Conservation (phyloP, 257 asterid genomes). For the Solanum sparsipilum region DNA sequence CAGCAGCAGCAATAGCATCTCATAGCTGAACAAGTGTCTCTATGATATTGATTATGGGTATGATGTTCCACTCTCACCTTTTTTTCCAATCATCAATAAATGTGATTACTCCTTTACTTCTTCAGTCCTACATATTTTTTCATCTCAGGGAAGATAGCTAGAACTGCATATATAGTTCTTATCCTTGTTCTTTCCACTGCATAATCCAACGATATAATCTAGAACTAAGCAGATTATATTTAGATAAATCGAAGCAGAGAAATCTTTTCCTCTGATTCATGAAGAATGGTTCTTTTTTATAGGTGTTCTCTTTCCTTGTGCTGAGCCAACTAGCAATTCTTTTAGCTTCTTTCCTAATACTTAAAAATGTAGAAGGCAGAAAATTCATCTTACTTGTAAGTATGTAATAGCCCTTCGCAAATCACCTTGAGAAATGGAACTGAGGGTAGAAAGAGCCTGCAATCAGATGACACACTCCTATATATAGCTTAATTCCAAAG, state of each 20-base stretch:
- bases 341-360: neutral
- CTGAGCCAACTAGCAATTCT: neutral
- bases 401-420: slow-evolving; percentile 89
- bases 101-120: neutral
- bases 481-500: neutral
- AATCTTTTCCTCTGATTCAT: neutral
- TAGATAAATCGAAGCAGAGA: neutral
- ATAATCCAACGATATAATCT: neutral
- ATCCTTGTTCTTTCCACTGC: neutral
- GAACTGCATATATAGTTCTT: neutral
- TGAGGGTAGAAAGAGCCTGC: slow-evolving; percentile 82
- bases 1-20: neutral
- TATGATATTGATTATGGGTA: neutral
- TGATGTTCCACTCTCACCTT: neutral
- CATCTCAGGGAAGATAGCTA: neutral
- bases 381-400: slow-evolving; percentile 59
- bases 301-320: neutral
- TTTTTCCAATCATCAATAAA: neutral
- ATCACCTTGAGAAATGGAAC: slow-evolving; percentile 94
- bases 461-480: neutral
- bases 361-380: neutral
- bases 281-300: neutral
- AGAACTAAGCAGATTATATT: neutral
- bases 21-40: neutral
- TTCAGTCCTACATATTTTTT: neutral